Percentiles rank a stretch among this genome's conserved stretches.
Evolutionary conservation across 768 basidiomycete species (phyloP).

Genomic region (Trametes meyenii): DNA sequence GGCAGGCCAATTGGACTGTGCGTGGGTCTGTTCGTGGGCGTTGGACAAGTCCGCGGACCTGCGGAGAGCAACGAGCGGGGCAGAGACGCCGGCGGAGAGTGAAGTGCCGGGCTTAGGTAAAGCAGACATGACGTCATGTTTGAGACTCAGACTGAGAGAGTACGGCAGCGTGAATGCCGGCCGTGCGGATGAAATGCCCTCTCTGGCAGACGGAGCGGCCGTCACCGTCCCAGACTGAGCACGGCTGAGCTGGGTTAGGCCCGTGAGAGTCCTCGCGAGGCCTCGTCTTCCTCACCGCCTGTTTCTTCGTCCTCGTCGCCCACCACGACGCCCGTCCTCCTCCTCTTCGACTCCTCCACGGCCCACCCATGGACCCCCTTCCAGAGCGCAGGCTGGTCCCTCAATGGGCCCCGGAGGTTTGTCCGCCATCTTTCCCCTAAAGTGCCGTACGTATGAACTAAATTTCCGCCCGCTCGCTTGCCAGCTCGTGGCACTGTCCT

Average conservation of each 20-base stretch:
- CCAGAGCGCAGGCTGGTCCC: conserved; percentile 30
- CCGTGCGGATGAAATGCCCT: no score
- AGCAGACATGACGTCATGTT: conserved; percentile 4
- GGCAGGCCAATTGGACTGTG: no score
- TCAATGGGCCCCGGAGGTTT: conserved; percentile 32
- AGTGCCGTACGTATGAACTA: background rate
- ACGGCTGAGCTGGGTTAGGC: background rate
- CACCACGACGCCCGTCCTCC: background rate
- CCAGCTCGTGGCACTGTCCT: conserved; percentile 34
- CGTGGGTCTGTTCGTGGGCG: background rate
- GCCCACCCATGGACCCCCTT: conserved; percentile 19
- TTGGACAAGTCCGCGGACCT: background rate
- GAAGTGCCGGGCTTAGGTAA: background rate
- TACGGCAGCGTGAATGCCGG: background rate
- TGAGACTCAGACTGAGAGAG: background rate
- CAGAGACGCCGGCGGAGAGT: background rate
- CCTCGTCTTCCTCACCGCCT: background rate
- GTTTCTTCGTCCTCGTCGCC: conserved; percentile 5
- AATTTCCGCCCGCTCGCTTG: background rate
- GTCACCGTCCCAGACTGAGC: background rate
- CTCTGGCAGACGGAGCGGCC: no score
- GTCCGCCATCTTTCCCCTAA: background rate
- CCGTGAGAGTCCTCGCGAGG: background rate
- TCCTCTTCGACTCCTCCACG: conserved; percentile 13
- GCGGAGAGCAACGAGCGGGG: background rate